Evolutionary conservation across 768 basidiomycete genomes (phyloP).

Genomic region (Albatrellus ellisii): DNA sequence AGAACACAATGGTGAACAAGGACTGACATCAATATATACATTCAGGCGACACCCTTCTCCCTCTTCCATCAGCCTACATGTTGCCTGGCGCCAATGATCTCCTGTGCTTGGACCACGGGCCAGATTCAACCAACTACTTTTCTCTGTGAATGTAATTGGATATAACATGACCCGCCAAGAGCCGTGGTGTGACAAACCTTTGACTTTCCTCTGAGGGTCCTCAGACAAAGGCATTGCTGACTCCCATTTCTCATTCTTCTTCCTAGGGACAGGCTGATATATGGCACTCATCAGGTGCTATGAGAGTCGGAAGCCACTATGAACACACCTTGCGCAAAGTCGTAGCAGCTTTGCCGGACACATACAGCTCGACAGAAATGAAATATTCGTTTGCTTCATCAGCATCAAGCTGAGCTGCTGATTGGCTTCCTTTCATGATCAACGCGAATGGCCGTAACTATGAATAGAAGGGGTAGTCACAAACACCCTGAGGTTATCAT

Average conservation of each 20-base stretch:
- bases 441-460: too few species aligned
- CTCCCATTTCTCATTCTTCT: conserved; percentile 44
- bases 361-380: conserved; percentile 12
- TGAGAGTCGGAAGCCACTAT: not conserved
- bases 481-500: too few species aligned
- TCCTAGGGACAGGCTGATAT: conserved; percentile 36
- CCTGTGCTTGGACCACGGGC: conserved; percentile 33
- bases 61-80: conserved; percentile 58
- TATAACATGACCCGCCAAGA: not conserved
- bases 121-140: conserved; percentile 58
- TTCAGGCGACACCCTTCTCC: conserved; percentile 54
- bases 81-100: conserved; percentile 62
- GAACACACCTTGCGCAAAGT: conserved; percentile 11
- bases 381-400: conserved; percentile 9
- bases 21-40: conserved; percentile 63
- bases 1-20: not conserved
- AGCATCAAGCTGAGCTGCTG: conserved; percentile 3
- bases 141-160: conserved; percentile 32
- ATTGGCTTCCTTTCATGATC: conserved; percentile 9
- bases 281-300: conserved; percentile 1
- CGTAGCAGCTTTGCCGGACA: conserved; percentile 12
- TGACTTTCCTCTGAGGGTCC: conserved; percentile 38
- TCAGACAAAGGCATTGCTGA: conserved; percentile 24
- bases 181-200: conserved; percentile 29
- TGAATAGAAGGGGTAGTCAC: too few species aligned